Evolutionary conservation across 306 rosid species (phyloP), one percentile per base, ranked within the genome.

Genomic region (Canavalia gladiata): DNA sequence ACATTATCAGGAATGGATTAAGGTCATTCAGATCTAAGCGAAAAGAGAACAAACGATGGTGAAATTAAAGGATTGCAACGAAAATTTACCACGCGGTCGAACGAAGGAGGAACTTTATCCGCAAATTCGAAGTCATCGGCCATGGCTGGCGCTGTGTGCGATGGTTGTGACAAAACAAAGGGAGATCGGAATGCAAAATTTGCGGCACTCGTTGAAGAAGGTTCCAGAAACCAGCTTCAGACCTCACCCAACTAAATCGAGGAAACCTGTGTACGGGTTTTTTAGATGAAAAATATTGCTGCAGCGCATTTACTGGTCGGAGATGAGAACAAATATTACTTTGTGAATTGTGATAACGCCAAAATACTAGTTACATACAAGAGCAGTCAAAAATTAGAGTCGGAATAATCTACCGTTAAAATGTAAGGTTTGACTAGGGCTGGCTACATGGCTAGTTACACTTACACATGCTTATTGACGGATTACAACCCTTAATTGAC

Each of bases 61-160:
- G 34, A 39, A 64, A 65, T 25, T 12, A 8, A 13, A 39, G 10
- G 13, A 29, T 30, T 25, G 41, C 0, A n/a, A 69, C 1, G 3
- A 28, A 8, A 47, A 3, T 10, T 28, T 87, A 90, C 94, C 89
- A 68, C 37, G 66, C 82, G 81, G 59, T 90, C 91, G 69, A 84
- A 85, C 0, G 89, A 78, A 33, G 91, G 89, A 70, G 91, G 90
- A 18, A 84, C 90, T 51, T 83, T 47, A 39, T 73, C 83, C 33
- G 68, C 67, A 33, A 79, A 86, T 2, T 83, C 87, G 57, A 78
- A 83, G 35, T 86, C 84, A 37, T 88, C 92, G 7, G 78, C 90
- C 94, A 90, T 85, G 76, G 84, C 54, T 52, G 78, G 41, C 4
- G 82, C 74, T 2, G 77, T 13, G 30, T 11, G 73, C 41, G 41